Percentiles rank a stretch among this genome's conserved stretches.
Evolutionary conservation across 2,329 filamentous ascomycete species (phyloP).

Genomic region (Cephalotrichum gorgonifer): DNA sequence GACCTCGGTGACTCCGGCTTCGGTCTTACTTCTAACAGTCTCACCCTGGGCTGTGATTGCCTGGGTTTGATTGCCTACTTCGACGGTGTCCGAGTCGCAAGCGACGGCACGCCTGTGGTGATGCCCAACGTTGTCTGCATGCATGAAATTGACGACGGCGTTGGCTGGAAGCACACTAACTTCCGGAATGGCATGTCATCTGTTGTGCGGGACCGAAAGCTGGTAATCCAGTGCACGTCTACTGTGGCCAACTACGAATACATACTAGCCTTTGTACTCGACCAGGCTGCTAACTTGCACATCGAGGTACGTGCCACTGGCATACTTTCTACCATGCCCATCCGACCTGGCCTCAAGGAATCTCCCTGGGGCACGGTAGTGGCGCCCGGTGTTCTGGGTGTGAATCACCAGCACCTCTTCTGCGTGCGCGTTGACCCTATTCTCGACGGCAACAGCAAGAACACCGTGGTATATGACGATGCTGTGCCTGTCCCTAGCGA

Average conservation of each 20-base stretch:
- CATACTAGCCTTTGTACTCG: conserved; percentile 32
- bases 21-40: conserved; percentile 55
- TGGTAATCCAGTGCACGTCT: conserved; percentile 55
- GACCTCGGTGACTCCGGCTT: conserved; percentile 60
- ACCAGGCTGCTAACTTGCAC: conserved; percentile 36
- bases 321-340: conserved; percentile 31
- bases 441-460: conserved; percentile 48
- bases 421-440: conserved; percentile 55
- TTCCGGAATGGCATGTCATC: conserved; percentile 49
- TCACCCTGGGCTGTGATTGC: conserved; percentile 57
- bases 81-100: conserved; percentile 20
- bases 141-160: conserved; percentile 36
- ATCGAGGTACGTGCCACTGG: conserved; percentile 28
- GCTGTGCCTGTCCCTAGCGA: conserved; percentile 31
- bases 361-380: conserved; percentile 54
- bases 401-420: conserved; percentile 61
- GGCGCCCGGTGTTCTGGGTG: conserved; percentile 48
- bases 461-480: conserved; percentile 29
- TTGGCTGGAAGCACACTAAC: conserved; percentile 56
- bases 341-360: conserved; percentile 36
- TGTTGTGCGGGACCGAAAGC: conserved; percentile 45
- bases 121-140: conserved; percentile 24
- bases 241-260: conserved; percentile 59
- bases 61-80: conserved; percentile 35
- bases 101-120: conserved; percentile 17